Conservation (phyloP, 2,329 filamentous ascomycete genomes). For the Venturia aucupariae region DNA sequence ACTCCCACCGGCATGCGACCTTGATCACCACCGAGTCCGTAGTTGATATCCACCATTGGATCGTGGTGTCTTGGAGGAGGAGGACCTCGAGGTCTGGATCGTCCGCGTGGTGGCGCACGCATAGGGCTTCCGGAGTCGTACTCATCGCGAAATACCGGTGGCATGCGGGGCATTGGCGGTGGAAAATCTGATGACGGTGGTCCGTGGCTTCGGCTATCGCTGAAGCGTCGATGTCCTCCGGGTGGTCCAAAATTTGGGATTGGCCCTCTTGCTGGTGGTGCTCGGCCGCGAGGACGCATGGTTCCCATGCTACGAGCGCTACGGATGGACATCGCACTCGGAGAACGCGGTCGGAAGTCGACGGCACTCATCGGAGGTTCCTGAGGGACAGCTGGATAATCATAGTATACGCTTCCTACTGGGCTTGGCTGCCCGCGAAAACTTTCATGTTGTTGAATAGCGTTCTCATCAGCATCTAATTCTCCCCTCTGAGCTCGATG, state of each 20-base stretch:
- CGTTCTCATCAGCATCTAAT: background rate
- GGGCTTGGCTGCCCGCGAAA: background rate
- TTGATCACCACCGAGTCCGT: slow-evolving; percentile 4
- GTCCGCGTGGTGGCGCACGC: background rate
- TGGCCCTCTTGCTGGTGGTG: background rate
- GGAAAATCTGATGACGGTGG: background rate
- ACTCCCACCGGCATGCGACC: background rate
- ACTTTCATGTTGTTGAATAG: background rate
- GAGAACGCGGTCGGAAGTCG: background rate
- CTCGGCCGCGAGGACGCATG: slow-evolving; percentile 6
- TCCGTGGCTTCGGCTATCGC: background rate
- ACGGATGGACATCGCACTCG: background rate
- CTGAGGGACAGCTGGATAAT: background rate
- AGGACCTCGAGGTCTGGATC: slow-evolving; percentile 2
- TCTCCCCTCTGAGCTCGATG: background rate
- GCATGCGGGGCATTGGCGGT: slow-evolving; percentile 4
- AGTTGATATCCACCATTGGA: slow-evolving; percentile 6
- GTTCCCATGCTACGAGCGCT: slow-evolving; percentile 10
- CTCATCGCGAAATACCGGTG: background rate
- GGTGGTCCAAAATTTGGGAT: background rate
- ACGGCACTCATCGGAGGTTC: background rate
- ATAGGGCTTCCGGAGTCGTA: slow-evolving; percentile 1
- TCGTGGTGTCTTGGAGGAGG: background rate
- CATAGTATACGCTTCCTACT: background rate
- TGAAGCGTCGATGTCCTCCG: background rate